Evolutionary conservation across 768 basidiomycete genomes (phyloP), one percentile per base, ranked within the genome.

Genomic region (Mycena albidolilacea): DNA sequence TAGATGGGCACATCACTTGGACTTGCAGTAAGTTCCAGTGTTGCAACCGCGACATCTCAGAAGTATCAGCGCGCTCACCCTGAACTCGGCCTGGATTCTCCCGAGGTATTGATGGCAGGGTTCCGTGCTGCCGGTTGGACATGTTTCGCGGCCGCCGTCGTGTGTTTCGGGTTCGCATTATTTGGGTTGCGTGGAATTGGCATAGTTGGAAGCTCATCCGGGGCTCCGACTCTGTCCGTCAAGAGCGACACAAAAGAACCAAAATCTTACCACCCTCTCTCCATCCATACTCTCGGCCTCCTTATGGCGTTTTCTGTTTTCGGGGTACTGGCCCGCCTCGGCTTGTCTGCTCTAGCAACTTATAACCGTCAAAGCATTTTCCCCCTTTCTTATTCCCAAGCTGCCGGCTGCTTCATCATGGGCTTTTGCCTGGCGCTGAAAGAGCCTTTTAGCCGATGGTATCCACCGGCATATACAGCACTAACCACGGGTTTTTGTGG

Each of bases 401-500:
- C 91, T 0, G 83, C 92, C 0, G 98, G 98, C 17, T 99, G 97
- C 82, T 85, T 96, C 65, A 84, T 97, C 38, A 99, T 99, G 97
- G 98, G 98, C 2, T 82, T 95, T 64, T 88, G 87, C 9, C 78
- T 96, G 21, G 89, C 87, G 19, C 79, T 93, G 78, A 96, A 93
- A 81, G 89, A 90, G 62, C 89, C 92, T 9, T 85, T 99, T 14
- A 90, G 90, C 58, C 83, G 86, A 77, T 91, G 93, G 96, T 97
- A 97, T 82, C 92, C 91, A 0, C 97, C 97, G 4, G 78, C 98
- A 19, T 97, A 97, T 81, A 95, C 93, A 3, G 95, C 94, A 23
- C 79, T 96, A 12, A 95, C 96, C 0, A 98, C 97, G 72, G 96
- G 95, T 92, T 96, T 98, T 81, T 99, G 98, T 79, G 98, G 97